Evolutionary conservation across 768 basidiomycete genomes (phyloP), one percentile per base, ranked within the genome.

Genomic region (Collybia mongolica): DNA sequence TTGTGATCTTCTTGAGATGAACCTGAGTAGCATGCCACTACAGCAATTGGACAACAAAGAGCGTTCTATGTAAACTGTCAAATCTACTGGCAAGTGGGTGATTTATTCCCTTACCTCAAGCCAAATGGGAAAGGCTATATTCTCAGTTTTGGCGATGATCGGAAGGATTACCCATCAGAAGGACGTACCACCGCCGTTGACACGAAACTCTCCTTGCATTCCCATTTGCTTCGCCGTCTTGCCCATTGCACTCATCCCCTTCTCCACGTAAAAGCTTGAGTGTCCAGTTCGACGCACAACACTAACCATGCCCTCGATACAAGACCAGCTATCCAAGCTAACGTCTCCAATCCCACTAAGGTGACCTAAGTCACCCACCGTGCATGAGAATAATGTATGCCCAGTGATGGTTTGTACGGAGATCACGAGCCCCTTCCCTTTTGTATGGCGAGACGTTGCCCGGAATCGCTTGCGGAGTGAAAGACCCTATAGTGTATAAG

Each of bases 401-500:
- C 90, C 90, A 3, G 82, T 83, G 51, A 88, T 83, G 14, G 85
- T 80, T 66, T 91, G 89, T 50, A 93, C 82, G 7, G 86, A 85
- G 54, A 93, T 82, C 41, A 90, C 84, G 52, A 90, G 78, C 26
- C 91, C 91, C 64, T 88, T 88, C 24, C 89, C 89, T 61, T 85
- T 88, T 17, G 73, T 69, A 63, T 90, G 86, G 18, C 89, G 77
- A 36, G 80, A 76, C 23, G 84, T 81, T 20, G 79, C 78, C 49
- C 90, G 81, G 57, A 93, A 93, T n/a, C 90, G 80, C 66, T 93
- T 93, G 54, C 90, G 81, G 44, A 93, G 67, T 2, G 88, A 90
- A 45, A 91, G 78, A 6, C 84, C 84, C 75, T 78, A 48, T 28
- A 19, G 46, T n/a, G n/a, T n/a, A 43, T 19, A 23, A 49, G 22